Conservation (phyloP, 352 stramenopile genomes). For the Globisporangium nodosum region DNA sequence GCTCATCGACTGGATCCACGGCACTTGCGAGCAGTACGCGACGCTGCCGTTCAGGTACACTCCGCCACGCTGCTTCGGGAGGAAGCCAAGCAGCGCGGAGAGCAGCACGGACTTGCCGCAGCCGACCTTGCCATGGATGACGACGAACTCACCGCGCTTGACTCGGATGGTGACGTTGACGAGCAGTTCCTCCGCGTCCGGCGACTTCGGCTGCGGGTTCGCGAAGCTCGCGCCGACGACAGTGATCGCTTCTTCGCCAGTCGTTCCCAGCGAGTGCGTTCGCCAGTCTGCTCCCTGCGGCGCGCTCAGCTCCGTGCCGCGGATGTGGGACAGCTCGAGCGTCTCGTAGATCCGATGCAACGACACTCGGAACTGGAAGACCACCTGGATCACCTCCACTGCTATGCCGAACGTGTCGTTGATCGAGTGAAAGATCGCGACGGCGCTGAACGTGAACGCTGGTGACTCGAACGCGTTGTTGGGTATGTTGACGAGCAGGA, state of each 20-base stretch:
- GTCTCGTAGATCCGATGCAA: constrained; percentile 22
- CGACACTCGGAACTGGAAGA: constrained; percentile 23
- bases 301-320: neutral
- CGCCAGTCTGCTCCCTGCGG: neutral
- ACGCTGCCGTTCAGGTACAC: constrained; percentile 33
- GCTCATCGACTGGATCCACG: constrained; percentile 96
- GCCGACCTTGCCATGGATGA: constrained; percentile 54
- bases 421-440: constrained; percentile 33
- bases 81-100: constrained; percentile 38
- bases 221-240: constrained; percentile 40
- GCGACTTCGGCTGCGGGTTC: constrained; percentile 12
- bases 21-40: constrained; percentile 87
- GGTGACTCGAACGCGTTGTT: constrained; percentile 23
- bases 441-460: constrained; percentile 27
- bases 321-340: constrained; percentile 8
- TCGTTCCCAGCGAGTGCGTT: constrained; percentile 2
- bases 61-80: constrained; percentile 32
- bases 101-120: constrained; percentile 63
- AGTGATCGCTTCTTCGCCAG: constrained; percentile 21
- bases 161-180: constrained; percentile 45
- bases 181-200: constrained; percentile 32
- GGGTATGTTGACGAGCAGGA: constrained; percentile 20
- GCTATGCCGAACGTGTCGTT: constrained; percentile 25
- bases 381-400: constrained; percentile 13
- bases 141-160: constrained; percentile 39